A percentile compares a stretch with the other conserved stretches of the same genome.
These are phyloP conservation scores for Immersiella caudata DNA, from an alignment of 495 filamentous ascomycete species.

Conservation along the genomic window DNA sequence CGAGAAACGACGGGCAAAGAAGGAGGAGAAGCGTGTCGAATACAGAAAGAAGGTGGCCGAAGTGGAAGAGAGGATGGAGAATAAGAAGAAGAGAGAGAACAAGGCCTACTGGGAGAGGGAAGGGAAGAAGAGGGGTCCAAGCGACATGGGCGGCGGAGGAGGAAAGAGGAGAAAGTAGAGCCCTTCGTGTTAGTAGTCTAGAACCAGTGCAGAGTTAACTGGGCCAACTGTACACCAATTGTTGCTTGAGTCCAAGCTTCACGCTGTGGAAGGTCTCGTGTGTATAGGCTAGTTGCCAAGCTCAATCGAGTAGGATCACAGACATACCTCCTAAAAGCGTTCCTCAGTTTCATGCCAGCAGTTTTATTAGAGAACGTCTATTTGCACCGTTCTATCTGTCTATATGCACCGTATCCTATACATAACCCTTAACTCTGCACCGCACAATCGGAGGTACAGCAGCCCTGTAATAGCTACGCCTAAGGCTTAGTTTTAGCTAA, in stretches of 20 bases:
- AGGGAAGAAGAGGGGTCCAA: slow-evolving; percentile 86
- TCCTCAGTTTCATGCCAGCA: too few relatives aligned
- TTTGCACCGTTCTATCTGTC: too few relatives aligned
- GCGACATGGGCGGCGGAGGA: slow-evolving; percentile 62
- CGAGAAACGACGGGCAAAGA: slow-evolving; percentile 75
- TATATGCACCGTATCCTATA: too few relatives aligned
- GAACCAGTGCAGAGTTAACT: not conserved
- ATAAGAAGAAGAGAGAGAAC: slow-evolving; percentile 84
- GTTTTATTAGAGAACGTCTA: too few relatives aligned
- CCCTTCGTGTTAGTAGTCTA: not conserved
- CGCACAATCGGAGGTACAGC: too few relatives aligned
- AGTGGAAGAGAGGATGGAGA: slow-evolving; percentile 76
- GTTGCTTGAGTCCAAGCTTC: not conserved
- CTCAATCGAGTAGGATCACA: not conserved
- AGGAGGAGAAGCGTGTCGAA: slow-evolving; percentile 78
- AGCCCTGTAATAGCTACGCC: too few relatives aligned
- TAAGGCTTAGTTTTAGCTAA: too few relatives aligned
- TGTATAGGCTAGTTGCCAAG: too few relatives aligned
- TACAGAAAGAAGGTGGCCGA: slow-evolving; percentile 81
- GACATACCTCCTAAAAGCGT: too few relatives aligned
- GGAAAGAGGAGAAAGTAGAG: slow-evolving; percentile 64
- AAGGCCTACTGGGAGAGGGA: slow-evolving; percentile 92
- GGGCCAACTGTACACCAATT: slow-evolving; percentile 1
- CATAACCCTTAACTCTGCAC: too few relatives aligned
- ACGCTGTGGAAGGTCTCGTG: too few relatives aligned